Evolutionary conservation across 1,139 yeast genomes (phyloP), one percentile per base, ranked within the genome.

Genomic region (Meyerozyma carpophila): DNA sequence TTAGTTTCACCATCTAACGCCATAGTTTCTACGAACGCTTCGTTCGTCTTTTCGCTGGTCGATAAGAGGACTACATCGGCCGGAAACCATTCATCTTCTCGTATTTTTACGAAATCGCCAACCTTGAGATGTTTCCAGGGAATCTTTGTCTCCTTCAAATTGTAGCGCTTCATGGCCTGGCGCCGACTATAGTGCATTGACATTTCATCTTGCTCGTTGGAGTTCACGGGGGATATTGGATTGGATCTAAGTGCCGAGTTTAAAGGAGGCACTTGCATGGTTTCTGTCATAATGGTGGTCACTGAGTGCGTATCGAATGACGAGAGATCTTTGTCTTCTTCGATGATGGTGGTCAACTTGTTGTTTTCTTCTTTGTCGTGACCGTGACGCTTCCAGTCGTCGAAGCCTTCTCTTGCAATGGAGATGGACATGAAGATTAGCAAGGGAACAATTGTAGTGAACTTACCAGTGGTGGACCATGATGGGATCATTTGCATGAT

Each of bases 381-480:
- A 10, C 80, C 73, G 61, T 90, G 97, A 50, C 98, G 75, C 57
- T 87, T 77, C 77, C 86, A 82, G 63, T 93, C 98, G 62, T 93
- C 98, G 59, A 75, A 89, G 0, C 95, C 98, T 65, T 94, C 98
- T 54, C 98, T 76, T 9, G 84, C 80, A 65, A 93, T 90, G 0
- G 98, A 88, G 26, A 93, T 86, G n/a, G 89, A 74, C 66, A 94
- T 86, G 62, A 94, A 93, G 8, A 93, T 77, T 59, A 84, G 66
- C 46, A 93, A 71, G 1, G 98, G 98, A 34, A 91, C 75, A 53
- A 93, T 91, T 2, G 98, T 93, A 3, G 98, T 93, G 60, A 81
- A 89, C n/a, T 89, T 85, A 47, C 98, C 98, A 0, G 98, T 93
- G 3, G 98, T 90, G 3, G 97, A 89, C 97, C 97, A 93, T 1